Base-by-base conservation (phyloP, 352 stramenopile genomes). In the Pythium pectinolyticum region DNA sequence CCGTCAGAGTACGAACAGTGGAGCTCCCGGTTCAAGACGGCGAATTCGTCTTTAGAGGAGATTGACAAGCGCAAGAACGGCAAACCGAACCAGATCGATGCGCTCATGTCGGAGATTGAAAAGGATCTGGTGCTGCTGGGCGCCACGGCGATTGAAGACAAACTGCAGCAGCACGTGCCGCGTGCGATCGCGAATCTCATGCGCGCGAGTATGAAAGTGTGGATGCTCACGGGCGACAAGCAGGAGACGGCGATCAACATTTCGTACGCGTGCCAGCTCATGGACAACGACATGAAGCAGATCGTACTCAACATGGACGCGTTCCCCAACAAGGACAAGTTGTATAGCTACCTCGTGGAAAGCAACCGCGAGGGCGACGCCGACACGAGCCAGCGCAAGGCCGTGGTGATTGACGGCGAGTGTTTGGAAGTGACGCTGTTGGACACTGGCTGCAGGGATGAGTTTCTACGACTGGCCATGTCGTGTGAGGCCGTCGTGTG, bases 171-270 rank as follows among this genome's bases (percentile, higher is more conserved):
- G 35, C 80, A 90, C 54, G 94, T 98, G 3, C 89, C 90, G 0
- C 82, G 83, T 24, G 80, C 86, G 19, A 97, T 98, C 32, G 75
- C 84, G 0, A 88, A 89, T 52, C 67, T 98, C 3, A 89, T 90
- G 64, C 72, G 69, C 14, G 92, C 88, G 0, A 88, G 89, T 24
- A 97, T 98, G 65, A 91, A 95, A 41, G 74, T 98, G 22, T 98
- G 92, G 89, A 95, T 98, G 72, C 84, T 98, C 19, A 98, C 94
- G 11, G 92, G 92, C 31, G 94, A 98, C 73, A 98, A 98, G 68
- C 69, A 94, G 40, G 93, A 98, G 66, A 98, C 94, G 3, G 94
- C 94, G 20, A 97, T 98, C 63, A 98, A 98, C 70, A 98, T 98
- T 63, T 90, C 81, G 31, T 97, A 95, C 57, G 86, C 89, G 7